Base-by-base conservation (phyloP, 345 rosid genomes). In the Nasturtium officinale region DNA sequence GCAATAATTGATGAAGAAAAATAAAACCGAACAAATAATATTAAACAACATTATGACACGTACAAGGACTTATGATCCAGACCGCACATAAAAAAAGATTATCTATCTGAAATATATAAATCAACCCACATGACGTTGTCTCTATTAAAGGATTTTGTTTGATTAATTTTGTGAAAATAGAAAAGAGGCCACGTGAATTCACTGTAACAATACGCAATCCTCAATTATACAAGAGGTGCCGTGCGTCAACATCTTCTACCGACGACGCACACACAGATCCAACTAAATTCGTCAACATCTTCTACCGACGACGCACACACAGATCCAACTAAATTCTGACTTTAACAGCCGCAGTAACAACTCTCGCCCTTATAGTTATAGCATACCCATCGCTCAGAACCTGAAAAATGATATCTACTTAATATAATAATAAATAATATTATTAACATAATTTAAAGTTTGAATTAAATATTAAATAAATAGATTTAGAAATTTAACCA, bases 181-280 rank as follows among this genome's bases (percentile, higher is more conserved):
- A 15, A 37, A 54, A 56, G 23, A 5, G 21, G 46, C 46, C 37
- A 63, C 70, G 64, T 32, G 71, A 10, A 29, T 8, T 28, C 29
- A 29, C 54, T 5, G n/a, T 16, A 8, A 59, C 38, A 33, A 56
- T 56, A 57, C 28, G 46, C 25, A 38, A 35, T 5, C 56, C 35
- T 58, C 28, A 25, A 61, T 72, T 21, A 63, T 63, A 63, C 63
- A 63, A 17, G 18, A 46, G 23, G 13, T n/a, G n/a, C n/a, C n/a
- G n/a, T n/a, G n/a, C 23, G 76, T 62, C 62, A 62, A 62, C 4
- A 72, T 42, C 69, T 21, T 46, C 59, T 2, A 7, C 46, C 29
- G 60, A 54, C 68, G 43, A 72, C 46, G 4, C n/a, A 23, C 25
- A 1, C 30, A 51, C 12, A 35, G 13, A 35, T 17, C 21, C 32